These are phyloP conservation scores for Inga leiocalycina DNA, from an alignment of 306 rosid genomes.

Conservation along the genomic window DNA sequence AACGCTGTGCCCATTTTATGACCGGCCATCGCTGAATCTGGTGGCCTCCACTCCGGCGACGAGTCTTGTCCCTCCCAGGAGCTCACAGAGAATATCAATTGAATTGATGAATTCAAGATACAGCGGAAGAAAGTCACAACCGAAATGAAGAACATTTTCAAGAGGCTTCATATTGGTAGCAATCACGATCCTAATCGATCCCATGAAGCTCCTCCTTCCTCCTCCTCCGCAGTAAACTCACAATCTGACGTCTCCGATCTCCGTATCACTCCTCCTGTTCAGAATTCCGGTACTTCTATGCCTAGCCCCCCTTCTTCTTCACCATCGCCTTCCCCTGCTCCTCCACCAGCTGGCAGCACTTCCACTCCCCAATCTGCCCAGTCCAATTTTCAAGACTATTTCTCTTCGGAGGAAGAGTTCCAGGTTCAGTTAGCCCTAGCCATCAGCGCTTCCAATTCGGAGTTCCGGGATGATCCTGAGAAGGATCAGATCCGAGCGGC, in stretches of 20 bases:
- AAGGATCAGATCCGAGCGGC: conserved; percentile 95
- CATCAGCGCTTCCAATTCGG: conserved; percentile 97
- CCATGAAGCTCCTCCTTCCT: conserved; percentile 49
- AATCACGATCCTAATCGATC: conserved; percentile 76
- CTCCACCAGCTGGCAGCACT: conserved; percentile 41
- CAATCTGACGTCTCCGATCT: conserved; percentile 58
- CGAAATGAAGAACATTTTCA: conserved; percentile 92
- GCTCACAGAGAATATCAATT: neutral
- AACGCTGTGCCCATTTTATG: neutral
- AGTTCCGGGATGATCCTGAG: conserved; percentile 76
- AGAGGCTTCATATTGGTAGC: conserved; percentile 95
- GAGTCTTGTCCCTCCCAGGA: neutral
- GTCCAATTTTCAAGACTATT: conserved; percentile 63
- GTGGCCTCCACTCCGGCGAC: neutral
- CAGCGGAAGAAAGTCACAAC: neutral
- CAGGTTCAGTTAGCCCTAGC: conserved; percentile 98
- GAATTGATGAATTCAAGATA: neutral
- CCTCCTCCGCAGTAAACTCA: conserved; percentile 35
- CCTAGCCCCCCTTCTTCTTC: conserved; percentile 59
- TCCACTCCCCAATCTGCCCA: conserved; percentile 15
- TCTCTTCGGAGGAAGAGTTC: conserved; percentile 93
- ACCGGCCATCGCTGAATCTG: conserved; percentile 8
- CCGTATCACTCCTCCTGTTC: conserved; percentile 24
- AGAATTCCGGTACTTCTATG: conserved; percentile 41
- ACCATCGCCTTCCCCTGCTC: conserved; percentile 48